Evolutionary conservation across 2,329 filamentous ascomycete genomes (phyloP).

Genomic region (Parascedosporium putredinis): DNA sequence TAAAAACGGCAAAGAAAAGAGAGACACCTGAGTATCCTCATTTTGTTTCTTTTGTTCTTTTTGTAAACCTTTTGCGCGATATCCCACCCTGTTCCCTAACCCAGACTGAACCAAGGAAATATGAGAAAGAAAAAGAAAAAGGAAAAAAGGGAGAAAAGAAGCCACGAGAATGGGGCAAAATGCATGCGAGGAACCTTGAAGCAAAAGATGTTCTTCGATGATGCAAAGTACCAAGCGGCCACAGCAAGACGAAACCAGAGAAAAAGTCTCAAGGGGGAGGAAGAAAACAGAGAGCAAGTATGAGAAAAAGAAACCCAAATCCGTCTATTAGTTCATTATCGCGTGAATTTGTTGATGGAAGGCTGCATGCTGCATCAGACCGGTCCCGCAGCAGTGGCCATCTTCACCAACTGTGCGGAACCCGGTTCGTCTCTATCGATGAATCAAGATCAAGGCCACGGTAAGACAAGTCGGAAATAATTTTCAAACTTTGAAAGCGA

Average conservation of each 20-base stretch:
- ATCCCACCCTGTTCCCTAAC: neutral
- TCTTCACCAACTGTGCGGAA: neutral
- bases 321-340: conserved; percentile 8
- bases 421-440: neutral
- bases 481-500: no score
- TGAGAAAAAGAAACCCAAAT: neutral
- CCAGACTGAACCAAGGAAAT: conserved; percentile 2
- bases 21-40: neutral
- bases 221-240: no score
- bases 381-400: neutral
- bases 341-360: neutral
- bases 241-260: no score
- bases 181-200: no score
- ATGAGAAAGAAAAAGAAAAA: neutral
- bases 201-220: no score
- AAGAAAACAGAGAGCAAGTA: conserved; percentile 1
- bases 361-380: neutral
- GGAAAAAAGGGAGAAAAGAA: neutral
- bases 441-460: no score
- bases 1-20: conserved; percentile 13
- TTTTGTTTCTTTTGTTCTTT: conserved; percentile 8
- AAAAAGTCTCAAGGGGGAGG: neutral
- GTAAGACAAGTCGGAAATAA: neutral
- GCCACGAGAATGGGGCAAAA: neutral
- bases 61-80: neutral